Evolutionary conservation across 23 red algal genomes (phyloP).

Genomic region (Agarophyton chilense): DNA sequence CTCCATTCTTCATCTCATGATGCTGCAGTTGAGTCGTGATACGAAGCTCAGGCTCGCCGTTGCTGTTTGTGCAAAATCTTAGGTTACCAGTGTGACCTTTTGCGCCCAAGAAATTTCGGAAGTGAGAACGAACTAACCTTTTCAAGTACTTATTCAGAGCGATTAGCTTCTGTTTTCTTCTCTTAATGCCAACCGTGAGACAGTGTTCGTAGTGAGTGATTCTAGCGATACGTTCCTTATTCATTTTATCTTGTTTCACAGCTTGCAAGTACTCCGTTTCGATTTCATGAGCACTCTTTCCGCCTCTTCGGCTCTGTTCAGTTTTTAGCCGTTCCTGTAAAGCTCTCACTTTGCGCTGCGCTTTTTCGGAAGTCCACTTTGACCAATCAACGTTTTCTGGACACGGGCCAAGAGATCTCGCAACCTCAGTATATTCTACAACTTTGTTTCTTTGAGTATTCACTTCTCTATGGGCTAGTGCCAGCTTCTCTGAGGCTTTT

Average conservation of each 20-base stretch:
- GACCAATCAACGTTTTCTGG: constrained; percentile 43
- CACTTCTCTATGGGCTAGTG: constrained; percentile 39
- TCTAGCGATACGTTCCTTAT: neutral
- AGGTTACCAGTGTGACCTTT: constrained; percentile 82
- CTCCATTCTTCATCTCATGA: constrained; percentile 81
- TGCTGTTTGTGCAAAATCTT: constrained; percentile 48
- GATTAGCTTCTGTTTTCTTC: constrained; percentile 16
- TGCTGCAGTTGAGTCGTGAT: constrained; percentile 68
- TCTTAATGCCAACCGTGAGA: constrained; percentile 44
- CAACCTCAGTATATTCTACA: constrained; percentile 28
- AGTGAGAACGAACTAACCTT: constrained; percentile 56
- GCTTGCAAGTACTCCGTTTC: constrained; percentile 67
- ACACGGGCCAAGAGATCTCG: constrained; percentile 5
- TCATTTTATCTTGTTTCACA: constrained; percentile 50
- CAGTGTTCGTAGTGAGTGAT: constrained; percentile 34
- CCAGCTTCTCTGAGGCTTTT: constrained; percentile 1
- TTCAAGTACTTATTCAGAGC: constrained; percentile 26
- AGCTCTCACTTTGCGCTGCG: constrained; percentile 48
- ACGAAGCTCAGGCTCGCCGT: constrained; percentile 56
- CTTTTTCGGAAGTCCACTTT: constrained; percentile 30
- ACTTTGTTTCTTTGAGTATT: constrained; percentile 21
- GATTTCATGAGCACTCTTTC: constrained; percentile 63
- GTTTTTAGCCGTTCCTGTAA: constrained; percentile 48
- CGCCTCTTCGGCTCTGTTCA: constrained; percentile 68
- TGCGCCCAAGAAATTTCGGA: constrained; percentile 76